These are phyloP conservation scores for Candida neerlandica DNA, from an alignment of 1,139 yeast genomes.

Conservation along the genomic window DNA sequence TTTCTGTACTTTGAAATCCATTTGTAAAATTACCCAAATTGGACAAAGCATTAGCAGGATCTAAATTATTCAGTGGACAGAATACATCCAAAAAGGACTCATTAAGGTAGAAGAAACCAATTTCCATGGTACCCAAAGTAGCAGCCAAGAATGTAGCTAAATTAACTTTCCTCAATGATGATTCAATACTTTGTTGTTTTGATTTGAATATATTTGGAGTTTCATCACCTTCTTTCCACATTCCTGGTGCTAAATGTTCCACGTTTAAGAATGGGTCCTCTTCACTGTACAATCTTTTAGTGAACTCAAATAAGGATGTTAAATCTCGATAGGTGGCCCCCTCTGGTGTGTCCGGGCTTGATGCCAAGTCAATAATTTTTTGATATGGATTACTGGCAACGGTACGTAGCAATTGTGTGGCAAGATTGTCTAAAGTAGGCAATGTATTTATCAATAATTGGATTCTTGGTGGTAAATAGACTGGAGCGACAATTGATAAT, in stretches of 20 bases:
- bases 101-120: conserved; percentile 84
- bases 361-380: conserved; percentile 69
- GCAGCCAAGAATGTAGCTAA: conserved; percentile 86
- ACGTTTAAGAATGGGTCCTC: conserved; percentile 70
- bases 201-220: conserved; percentile 61
- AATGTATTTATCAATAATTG: conserved; percentile 66
- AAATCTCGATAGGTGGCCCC: conserved; percentile 76
- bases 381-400: conserved; percentile 74
- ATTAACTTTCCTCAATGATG: conserved; percentile 79
- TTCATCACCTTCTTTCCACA: conserved; percentile 65
- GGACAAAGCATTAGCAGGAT: conserved; percentile 44
- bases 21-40: conserved; percentile 40
- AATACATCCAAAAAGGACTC: conserved; percentile 83
- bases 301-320: conserved; percentile 74
- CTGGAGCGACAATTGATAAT: conserved; percentile 56
- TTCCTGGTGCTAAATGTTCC: conserved; percentile 61
- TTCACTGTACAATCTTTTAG: conserved; percentile 62
- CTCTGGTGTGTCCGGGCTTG: conserved; percentile 70
- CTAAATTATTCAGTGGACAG: conserved; percentile 60
- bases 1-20: conserved; percentile 32
- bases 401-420: conserved; percentile 70
- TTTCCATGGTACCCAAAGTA: conserved; percentile 78
- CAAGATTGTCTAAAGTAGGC: conserved; percentile 73
- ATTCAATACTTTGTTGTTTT: conserved; percentile 65
- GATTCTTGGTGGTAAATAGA: conserved; percentile 57